A percentile compares a stretch with the other conserved stretches of the same genome.
Evolutionary conservation across 83 land plant species (phyloP).

Genomic region (Larix sibirica): DNA sequence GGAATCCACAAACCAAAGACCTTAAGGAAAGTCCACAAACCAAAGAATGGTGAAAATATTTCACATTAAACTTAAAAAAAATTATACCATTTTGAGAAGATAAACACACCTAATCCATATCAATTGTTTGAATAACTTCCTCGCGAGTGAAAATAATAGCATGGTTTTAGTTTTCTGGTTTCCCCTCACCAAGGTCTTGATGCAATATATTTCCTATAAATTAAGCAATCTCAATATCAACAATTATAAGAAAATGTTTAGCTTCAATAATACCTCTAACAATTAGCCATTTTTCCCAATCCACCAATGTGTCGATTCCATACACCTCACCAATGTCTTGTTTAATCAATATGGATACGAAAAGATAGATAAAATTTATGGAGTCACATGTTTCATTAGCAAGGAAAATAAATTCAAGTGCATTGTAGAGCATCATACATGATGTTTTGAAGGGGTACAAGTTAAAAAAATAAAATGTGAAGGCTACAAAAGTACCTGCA

Average conservation of each 20-base stretch:
- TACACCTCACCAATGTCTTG: background rate
- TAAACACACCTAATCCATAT: conserved; percentile 64
- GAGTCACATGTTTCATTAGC: background rate
- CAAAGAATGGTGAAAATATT: too few relatives aligned
- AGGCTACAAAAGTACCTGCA: background rate
- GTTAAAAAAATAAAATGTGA: background rate
- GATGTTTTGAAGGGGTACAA: background rate
- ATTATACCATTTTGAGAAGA: background rate
- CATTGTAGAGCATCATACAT: background rate
- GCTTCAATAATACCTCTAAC: background rate
- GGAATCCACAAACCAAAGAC: too few relatives aligned
- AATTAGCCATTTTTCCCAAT: background rate
- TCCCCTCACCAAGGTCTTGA: conserved; percentile 68
- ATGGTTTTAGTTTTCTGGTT: conserved; percentile 70
- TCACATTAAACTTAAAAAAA: background rate
- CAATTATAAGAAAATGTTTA: background rate
- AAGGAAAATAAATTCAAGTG: background rate
- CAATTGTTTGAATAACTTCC: conserved; percentile 76
- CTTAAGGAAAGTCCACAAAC: too few relatives aligned
- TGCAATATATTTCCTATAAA: conserved; percentile 54
- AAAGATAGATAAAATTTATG: background rate
- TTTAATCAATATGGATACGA: too few relatives aligned
- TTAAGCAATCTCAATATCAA: background rate
- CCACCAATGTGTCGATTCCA: background rate
- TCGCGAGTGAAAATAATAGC: conserved; percentile 64